Base-by-base conservation (phyloP, 2,329 filamentous ascomycete genomes). In the Penicillium olsonii region DNA sequence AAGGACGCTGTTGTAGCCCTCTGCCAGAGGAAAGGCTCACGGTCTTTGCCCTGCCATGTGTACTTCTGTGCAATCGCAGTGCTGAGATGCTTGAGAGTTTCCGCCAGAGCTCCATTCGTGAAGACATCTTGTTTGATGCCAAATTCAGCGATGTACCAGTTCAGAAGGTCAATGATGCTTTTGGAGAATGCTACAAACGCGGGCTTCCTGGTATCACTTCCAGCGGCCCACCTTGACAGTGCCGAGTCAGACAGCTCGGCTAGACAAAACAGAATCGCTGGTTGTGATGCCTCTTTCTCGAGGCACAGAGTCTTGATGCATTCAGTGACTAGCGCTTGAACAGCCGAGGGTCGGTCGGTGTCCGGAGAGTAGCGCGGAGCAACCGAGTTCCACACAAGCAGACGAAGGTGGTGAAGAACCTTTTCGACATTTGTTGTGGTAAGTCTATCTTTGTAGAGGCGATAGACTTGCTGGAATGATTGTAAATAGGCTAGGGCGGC, bases 131-230 rank as follows among this genome's bases (percentile, higher is more conserved):
- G 64, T 19, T 88, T 83, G 44, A 74, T 71, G 2, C 70, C 71
- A 44, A 71, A 61, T 2, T 71, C 68, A 6, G 60, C 51, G 38
- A 74, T 59, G 48, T 74, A 74, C 69, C 70, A 73, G 40, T 62
- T 66, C 18, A 95, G 70, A 38, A 90, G 81, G 2, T 79, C 75
- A 80, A 96, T 94, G 50, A 87, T 84, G 17, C 83, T 83, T 68
- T 94, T 95, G 1, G 92, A 90, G 64, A 97, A 82, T 27, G 94
- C 92, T 47, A 99, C 84, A 65, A 91, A 97, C 0, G 90, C 95
- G 6, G 90, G 87, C 48, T 84, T 84, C 42, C 74, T 69, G 42
- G 61, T 67, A 57, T 67, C 68, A 47, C 55, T 72, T 47, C 53
- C 69, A 18, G 52, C 63, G 46, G 49, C 73, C 65, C 69, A 72